Base-by-base conservation (phyloP, 208 protist species). In the Wallacemonas rigidus region DNA sequence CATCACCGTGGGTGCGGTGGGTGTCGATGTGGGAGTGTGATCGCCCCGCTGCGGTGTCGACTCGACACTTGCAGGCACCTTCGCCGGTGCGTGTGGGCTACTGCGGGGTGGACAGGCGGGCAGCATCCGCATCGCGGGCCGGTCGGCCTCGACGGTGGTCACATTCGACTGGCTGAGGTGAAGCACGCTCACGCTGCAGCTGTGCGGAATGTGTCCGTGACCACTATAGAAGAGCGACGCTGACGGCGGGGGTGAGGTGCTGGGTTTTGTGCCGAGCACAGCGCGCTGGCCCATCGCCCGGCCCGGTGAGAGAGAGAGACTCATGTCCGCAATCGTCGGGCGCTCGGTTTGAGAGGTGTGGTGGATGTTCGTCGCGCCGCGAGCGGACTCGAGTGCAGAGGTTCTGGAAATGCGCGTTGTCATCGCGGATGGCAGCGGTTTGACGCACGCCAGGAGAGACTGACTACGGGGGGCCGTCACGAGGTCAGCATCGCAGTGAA, bases 171-270 rank as follows among this genome's bases (percentile, higher is more conserved):
- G 60, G 43, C 60, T 65, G 41, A 65, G 43, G 12, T 48, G 41
- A 6, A 51, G 9, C 14, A 51, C 15, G 40, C 60, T 65, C 12
- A 1, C 26, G 17, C 60, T 39, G 60, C 38, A 65, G 60, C 60
- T 65, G n/a, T 45, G 8, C 1, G 60, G 8, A 3, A 41, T 36
- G 35, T 15, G 4, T 12, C 38, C 41, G 38, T 65, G 60, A 15
- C 43, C 60, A 17, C 60, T 36, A 41, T 65, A 65, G 60, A 65
- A 65, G 60, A 65, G 60, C 60, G 60, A 65, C 15, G 60, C 60
- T 4, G 38, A 14, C 4, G 38, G 43, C 11, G 60, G 14, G 11
- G 41, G n/a, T 6, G 60, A 44, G 9, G 36, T 9, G 35, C 5
- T 41, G 36, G 56, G 43, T 15, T n/a, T 36, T 38, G 56, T 62